Conservation (phyloP, 1,139 yeast genomes). For the Yamadazyma jaroonii region DNA sequence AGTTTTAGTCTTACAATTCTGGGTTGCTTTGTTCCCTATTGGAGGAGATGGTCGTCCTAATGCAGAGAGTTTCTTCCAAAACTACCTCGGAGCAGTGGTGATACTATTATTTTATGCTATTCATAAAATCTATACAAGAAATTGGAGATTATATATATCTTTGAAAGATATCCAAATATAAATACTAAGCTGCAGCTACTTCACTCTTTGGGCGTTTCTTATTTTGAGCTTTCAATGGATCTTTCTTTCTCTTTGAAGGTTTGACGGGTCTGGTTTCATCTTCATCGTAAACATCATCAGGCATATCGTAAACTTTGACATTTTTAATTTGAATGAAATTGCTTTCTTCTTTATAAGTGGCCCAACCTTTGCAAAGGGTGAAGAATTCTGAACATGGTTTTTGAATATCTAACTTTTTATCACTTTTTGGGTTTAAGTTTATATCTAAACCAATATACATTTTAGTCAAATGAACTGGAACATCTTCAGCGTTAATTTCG, state of each 20-base stretch:
- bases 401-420: conserved; percentile 78
- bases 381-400: conserved; percentile 90
- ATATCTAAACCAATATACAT: conserved; percentile 79
- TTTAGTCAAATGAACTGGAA: conserved; percentile 61
- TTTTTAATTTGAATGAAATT: conserved; percentile 68
- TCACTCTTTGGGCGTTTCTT: conserved; percentile 17
- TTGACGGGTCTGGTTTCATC: conserved; percentile 74
- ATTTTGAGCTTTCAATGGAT: conserved; percentile 7
- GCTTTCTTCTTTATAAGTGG: conserved; percentile 57
- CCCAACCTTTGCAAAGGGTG: conserved; percentile 73
- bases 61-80: conserved; percentile 35
- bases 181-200: not conserved
- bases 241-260: conserved; percentile 31
- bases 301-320: conserved; percentile 77
- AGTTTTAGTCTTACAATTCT: conserved; percentile 35
- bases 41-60: conserved; percentile 22
- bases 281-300: conserved; percentile 78
- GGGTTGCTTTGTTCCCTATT: conserved; percentile 39
- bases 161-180: conserved; percentile 2
- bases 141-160: conserved; percentile 22
- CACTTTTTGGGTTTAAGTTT: conserved; percentile 43
- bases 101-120: conserved; percentile 30
- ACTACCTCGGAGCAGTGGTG: conserved; percentile 35
- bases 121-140: conserved; percentile 31
- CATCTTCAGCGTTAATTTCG: conserved; percentile 12